Percentiles rank a stretch among this genome's conserved stretches.
phyloP scores from a whole-genome alignment of 2,329 filamentous ascomycete species.

The Phialophora macrospora region DNA sequence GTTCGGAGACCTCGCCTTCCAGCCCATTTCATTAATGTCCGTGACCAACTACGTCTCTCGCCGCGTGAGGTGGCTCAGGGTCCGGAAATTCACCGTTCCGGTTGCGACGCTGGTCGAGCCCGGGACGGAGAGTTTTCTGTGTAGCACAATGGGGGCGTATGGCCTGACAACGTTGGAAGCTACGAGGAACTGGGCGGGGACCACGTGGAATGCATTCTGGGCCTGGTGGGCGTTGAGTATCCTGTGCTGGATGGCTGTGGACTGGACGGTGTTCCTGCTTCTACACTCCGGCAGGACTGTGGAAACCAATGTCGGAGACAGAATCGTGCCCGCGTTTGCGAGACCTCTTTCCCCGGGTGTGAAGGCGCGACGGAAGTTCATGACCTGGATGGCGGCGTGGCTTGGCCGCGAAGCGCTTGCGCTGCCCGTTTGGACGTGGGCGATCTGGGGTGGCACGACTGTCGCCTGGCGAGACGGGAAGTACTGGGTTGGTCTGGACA shows the following conservation, averaged over 20 bases:
- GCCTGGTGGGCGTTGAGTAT: constrained; percentile 70
- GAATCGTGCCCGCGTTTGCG: constrained; percentile 74
- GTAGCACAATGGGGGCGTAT: constrained; percentile 78
- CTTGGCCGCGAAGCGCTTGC: constrained; percentile 80
- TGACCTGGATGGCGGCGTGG: constrained; percentile 81
- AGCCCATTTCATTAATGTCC: constrained; percentile 84
- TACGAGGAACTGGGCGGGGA: constrained; percentile 56
- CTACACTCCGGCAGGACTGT: constrained; percentile 76
- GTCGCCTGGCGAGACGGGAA: constrained; percentile 84
- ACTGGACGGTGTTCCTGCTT: constrained; percentile 73
- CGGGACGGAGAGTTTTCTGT: constrained; percentile 85
- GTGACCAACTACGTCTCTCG: constrained; percentile 77
- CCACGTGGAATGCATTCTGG: constrained; percentile 70
- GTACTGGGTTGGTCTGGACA: constrained; percentile 83
- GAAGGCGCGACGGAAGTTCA: constrained; percentile 57
- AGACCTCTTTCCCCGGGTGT: constrained; percentile 41
- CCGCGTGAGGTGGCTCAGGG: constrained; percentile 85
- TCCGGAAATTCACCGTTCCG: constrained; percentile 91
- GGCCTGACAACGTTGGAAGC: constrained; percentile 72
- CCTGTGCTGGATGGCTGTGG: constrained; percentile 71
- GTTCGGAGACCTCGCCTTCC: constrained; percentile 83
- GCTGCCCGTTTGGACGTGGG: constrained; percentile 87
- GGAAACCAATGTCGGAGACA: constrained; percentile 46
- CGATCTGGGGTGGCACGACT: constrained; percentile 83
- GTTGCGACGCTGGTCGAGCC: constrained; percentile 90